These are phyloP conservation scores for Solanum phureja DNA, from an alignment of 257 asterid species.

Conservation along the genomic window DNA sequence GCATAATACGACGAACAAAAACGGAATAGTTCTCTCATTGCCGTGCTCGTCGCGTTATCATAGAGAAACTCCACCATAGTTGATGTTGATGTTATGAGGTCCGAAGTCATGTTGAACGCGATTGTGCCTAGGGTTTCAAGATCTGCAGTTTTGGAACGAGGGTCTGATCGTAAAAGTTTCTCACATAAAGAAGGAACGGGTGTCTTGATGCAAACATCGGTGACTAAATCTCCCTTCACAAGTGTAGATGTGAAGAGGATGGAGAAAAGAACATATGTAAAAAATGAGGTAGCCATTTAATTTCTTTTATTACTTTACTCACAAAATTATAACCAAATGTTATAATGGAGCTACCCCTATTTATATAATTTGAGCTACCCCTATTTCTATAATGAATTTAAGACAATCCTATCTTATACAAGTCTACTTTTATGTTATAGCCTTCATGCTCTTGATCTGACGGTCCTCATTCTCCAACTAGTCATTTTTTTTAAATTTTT, in stretches of 20 bases:
- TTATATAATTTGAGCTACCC: not conserved
- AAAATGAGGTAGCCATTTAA: not conserved
- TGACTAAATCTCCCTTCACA: not conserved
- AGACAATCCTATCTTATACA: not conserved
- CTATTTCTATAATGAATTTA: not conserved
- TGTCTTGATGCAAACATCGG: not conserved
- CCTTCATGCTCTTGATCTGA: no score
- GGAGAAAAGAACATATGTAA: not conserved
- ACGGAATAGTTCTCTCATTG: not conserved
- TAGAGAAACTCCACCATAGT: not conserved
- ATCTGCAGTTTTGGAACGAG: not conserved
- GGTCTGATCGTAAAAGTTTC: not conserved
- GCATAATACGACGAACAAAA: not conserved
- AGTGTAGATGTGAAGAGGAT: not conserved
- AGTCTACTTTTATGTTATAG: no score
- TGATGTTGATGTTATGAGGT: not conserved
- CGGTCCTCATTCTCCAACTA: not conserved
- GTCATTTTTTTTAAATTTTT: no score
- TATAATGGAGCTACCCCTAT: not conserved
- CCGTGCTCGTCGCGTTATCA: not conserved
- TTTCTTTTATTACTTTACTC: not conserved
- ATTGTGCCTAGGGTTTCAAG: not conserved
- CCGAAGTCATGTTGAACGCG: not conserved
- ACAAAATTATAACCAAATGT: not conserved
- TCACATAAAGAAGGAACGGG: not conserved